phyloP scores from a whole-genome alignment of 352 stramenopile species.

The Globisporangium heterothallicum region DNA sequence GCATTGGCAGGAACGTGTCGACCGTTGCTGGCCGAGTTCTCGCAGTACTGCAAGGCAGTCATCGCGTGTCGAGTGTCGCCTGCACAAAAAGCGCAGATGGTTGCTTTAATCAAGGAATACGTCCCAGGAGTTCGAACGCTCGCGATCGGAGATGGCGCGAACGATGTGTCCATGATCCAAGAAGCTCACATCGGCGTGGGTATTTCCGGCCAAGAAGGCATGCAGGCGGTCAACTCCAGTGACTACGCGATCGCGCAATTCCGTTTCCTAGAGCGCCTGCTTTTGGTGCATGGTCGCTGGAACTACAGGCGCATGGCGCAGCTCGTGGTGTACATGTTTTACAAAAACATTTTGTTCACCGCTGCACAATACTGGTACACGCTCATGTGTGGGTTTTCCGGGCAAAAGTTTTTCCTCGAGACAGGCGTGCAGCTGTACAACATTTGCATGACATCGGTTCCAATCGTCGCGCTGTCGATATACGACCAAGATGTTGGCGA shows the following conservation, averaged over 20 bases:
- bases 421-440: conserved; percentile 80
- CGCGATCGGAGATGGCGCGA: conserved; percentile 91
- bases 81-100: conserved; percentile 83
- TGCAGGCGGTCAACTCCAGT: conserved; percentile 91
- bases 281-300: conserved; percentile 89
- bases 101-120: conserved; percentile 73
- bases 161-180: conserved; percentile 96
- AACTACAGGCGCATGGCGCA: conserved; percentile 89
- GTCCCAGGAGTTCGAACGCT: conserved; percentile 73
- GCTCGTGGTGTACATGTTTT: conserved; percentile 91
- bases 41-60: conserved; percentile 82
- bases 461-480: conserved; percentile 65
- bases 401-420: conserved; percentile 83
- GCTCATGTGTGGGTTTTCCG: conserved; percentile 65
- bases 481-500: conserved; percentile 72
- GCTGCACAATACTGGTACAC: conserved; percentile 76
- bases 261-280: conserved; percentile 84
- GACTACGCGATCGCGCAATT: conserved; percentile 94
- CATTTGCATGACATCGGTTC: conserved; percentile 61
- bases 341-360: conserved; percentile 89
- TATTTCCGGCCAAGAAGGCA: conserved; percentile 89
- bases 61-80: conserved; percentile 86
- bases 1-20: conserved; percentile 38
- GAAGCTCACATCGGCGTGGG: conserved; percentile 89
- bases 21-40: conserved; percentile 50